Conservation (phyloP, 2,329 filamentous ascomycete genomes). For the Diaporthe capsici region DNA sequence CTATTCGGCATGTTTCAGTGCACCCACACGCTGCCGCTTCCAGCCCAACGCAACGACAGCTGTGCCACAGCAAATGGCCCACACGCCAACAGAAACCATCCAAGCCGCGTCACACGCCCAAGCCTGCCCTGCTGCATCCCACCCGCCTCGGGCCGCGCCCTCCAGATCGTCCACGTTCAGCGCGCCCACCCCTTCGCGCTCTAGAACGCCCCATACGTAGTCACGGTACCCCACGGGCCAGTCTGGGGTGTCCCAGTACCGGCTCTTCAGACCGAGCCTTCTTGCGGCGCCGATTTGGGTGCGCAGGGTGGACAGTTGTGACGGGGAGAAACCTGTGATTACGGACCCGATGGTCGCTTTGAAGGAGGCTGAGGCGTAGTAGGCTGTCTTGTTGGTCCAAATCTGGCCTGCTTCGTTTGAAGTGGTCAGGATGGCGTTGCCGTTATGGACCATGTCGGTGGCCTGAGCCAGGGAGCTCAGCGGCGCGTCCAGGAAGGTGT, state of each 20-base stretch:
- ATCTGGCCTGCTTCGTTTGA: not conserved
- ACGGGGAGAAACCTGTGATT: not conserved
- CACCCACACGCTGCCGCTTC: not conserved
- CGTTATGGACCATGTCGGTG: no score
- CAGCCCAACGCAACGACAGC: not conserved
- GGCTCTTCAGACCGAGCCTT: constrained; percentile 43
- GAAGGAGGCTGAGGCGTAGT: constrained; percentile 76
- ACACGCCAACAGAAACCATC: not conserved
- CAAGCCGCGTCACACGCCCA: not conserved
- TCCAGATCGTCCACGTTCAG: constrained; percentile 73
- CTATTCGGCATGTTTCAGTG: not conserved
- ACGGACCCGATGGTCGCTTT: constrained; percentile 45
- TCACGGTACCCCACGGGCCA: constrained; percentile 70
- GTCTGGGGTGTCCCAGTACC: constrained; percentile 73
- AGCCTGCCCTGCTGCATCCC: constrained; percentile 44
- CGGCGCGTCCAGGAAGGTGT: constrained; percentile 77
- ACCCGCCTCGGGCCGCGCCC: constrained; percentile 57
- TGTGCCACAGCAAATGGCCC: not conserved
- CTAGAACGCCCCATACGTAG: constrained; percentile 67
- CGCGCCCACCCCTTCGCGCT: constrained; percentile 70
- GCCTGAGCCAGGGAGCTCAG: no score
- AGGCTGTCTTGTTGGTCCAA: constrained; percentile 64
- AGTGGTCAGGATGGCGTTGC: no score
- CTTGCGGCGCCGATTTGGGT: not conserved
- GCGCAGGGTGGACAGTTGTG: constrained; percentile 20